A percentile compares a stretch with the other conserved stretches of the same genome.
phyloP scores from a whole-genome alignment of 768 basidiomycete genomes.

The Naganishia kalamii region DNA sequence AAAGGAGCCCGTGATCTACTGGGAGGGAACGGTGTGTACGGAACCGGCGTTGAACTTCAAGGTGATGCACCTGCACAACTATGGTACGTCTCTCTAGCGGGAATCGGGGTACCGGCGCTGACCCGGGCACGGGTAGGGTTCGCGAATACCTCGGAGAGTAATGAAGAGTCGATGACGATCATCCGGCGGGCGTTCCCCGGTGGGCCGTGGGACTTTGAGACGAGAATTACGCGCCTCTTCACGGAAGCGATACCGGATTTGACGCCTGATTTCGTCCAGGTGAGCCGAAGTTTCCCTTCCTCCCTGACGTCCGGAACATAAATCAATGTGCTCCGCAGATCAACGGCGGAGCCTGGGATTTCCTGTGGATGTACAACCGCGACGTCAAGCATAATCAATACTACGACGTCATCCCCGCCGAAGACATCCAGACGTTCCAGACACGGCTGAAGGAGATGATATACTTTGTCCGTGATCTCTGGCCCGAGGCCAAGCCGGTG shows the following conservation, averaged over 20 bases:
- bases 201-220: slow-evolving; percentile 12
- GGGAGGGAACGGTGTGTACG: not conserved
- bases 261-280: not conserved
- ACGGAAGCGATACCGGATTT: not conserved
- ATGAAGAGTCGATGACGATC: not conserved
- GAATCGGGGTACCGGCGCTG: not conserved
- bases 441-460: not conserved
- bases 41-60: slow-evolving; percentile 4
- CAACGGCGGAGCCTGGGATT: slow-evolving; percentile 18
- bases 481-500: not conserved
- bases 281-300: not conserved
- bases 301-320: not conserved
- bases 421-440: not conserved
- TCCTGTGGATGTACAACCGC: slow-evolving; percentile 13
- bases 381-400: not conserved
- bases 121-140: not conserved
- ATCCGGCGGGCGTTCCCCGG: slow-evolving; percentile 9
- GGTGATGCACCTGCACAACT: not conserved
- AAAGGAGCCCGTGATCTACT: not conserved
- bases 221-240: not conserved
- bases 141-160: slow-evolving; percentile 12
- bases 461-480: not conserved
- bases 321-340: not conserved
- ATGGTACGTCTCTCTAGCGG: not conserved
- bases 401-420: slow-evolving; percentile 2